phyloP scores from a whole-genome alignment of 768 basidiomycete genomes.

The Tricholoma hemisulphureum region DNA sequence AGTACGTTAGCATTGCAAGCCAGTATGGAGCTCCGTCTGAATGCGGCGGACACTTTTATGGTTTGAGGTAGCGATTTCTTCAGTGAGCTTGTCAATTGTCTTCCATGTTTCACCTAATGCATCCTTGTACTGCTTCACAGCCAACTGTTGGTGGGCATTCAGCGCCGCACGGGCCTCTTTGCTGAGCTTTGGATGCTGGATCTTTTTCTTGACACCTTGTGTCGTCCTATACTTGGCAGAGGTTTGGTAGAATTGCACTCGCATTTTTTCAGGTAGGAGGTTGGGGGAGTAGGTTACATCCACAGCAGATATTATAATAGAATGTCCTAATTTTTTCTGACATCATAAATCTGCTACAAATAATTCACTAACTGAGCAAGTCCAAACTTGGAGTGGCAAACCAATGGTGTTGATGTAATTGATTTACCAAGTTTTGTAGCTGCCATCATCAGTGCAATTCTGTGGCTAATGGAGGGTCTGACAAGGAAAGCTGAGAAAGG shows the following conservation, averaged over 20 bases:
- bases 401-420: neutral
- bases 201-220: too few species aligned
- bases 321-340: neutral
- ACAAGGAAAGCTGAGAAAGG: neutral
- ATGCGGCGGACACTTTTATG: slow-evolving; percentile 7
- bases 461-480: neutral
- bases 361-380: too few species aligned
- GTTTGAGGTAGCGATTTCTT: neutral
- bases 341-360: too few species aligned
- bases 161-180: neutral
- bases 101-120: neutral
- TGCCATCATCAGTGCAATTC: too few species aligned
- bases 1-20: neutral
- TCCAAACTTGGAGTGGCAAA: too few species aligned
- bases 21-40: too few species aligned
- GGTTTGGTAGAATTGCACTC: too few species aligned
- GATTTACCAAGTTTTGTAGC: too few species aligned
- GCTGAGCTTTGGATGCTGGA: neutral
- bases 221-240: too few species aligned
- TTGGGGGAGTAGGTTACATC: too few species aligned
- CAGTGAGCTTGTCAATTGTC: neutral
- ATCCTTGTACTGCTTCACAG: neutral
- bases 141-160: neutral
- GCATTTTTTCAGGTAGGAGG: too few species aligned
- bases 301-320: neutral